These are phyloP conservation scores for Rhipidocladum racemiflorum DNA, from an alignment of 176 grass and related monocot species.

Conservation along the genomic window DNA sequence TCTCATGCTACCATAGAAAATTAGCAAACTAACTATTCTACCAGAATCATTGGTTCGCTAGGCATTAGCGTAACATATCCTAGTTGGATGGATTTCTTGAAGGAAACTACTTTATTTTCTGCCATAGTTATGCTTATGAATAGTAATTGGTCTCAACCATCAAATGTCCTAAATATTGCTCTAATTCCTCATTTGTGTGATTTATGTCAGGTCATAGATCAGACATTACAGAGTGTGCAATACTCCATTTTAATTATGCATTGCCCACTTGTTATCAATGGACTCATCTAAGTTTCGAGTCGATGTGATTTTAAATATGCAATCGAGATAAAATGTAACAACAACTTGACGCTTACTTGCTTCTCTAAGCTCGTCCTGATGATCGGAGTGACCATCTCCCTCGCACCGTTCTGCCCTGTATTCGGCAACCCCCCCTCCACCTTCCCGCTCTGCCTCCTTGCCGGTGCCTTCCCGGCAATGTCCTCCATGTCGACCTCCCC, in stretches of 20 bases:
- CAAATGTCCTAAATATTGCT: not conserved
- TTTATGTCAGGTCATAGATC: not conserved
- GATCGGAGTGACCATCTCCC: slow-evolving; percentile 90
- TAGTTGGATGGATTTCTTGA: slow-evolving; percentile 1
- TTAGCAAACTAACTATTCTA: not conserved
- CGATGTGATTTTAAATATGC: not conserved
- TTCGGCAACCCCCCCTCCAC: slow-evolving; percentile 26
- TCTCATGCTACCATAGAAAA: not conserved
- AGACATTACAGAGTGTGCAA: not conserved
- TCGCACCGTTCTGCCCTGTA: slow-evolving; percentile 46
- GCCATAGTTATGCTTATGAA: not conserved
- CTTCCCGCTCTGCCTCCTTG: slow-evolving; percentile 45
- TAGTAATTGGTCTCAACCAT: not conserved
- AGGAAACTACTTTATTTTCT: not conserved
- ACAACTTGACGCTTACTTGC: slow-evolving; percentile 47
- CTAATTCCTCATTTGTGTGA: not conserved
- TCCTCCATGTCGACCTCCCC: slow-evolving; percentile 88
- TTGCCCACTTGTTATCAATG: not conserved
- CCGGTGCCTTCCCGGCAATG: slow-evolving; percentile 71
- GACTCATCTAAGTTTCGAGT: not conserved
- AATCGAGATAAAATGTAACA: not conserved
- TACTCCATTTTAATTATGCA: not conserved
- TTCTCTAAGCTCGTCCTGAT: slow-evolving; percentile 86
- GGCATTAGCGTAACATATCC: not conserved
- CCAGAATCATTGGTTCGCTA: not conserved